Evolutionary conservation across 2,329 filamentous ascomycete species (phyloP).

Genomic region (Ascochyta lentis): DNA sequence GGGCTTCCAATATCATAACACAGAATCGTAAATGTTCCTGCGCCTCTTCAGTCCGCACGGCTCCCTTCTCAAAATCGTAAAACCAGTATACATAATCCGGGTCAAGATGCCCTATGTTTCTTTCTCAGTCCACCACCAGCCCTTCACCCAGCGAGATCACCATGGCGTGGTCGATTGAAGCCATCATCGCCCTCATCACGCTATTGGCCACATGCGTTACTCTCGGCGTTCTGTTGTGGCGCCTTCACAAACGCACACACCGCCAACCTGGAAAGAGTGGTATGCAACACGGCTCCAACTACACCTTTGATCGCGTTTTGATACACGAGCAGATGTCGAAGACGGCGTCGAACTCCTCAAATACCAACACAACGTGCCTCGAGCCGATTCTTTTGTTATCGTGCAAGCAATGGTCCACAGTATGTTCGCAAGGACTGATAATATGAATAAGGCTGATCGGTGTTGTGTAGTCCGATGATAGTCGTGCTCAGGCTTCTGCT

Average conservation of each 20-base stretch:
- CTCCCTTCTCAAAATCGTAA: slow-evolving; percentile 3
- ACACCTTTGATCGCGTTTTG: neutral
- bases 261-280: neutral
- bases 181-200: slow-evolving; percentile 14
- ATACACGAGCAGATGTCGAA: slow-evolving; percentile 1
- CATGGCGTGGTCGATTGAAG: slow-evolving; percentile 12
- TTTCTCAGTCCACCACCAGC: neutral
- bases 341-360: neutral
- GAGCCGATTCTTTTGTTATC: neutral
- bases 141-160: neutral
- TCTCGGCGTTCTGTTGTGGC: slow-evolving; percentile 5
- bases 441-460: neutral
- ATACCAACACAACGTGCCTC: neutral
- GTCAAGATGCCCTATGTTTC: neutral
- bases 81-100: neutral
- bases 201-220: slow-evolving; percentile 9
- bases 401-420: neutral
- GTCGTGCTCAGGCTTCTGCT: neutral
- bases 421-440: neutral
- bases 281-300: neutral
- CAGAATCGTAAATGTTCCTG: neutral
- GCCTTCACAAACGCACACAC: slow-evolving; percentile 3
- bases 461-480: neutral
- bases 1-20: neutral
- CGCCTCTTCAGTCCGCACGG: neutral